Evolutionary conservation across 225 moss, liverwort and hornwort species (phyloP), one percentile per base, ranked within the genome.

Genomic region (Lunularia cruciata): DNA sequence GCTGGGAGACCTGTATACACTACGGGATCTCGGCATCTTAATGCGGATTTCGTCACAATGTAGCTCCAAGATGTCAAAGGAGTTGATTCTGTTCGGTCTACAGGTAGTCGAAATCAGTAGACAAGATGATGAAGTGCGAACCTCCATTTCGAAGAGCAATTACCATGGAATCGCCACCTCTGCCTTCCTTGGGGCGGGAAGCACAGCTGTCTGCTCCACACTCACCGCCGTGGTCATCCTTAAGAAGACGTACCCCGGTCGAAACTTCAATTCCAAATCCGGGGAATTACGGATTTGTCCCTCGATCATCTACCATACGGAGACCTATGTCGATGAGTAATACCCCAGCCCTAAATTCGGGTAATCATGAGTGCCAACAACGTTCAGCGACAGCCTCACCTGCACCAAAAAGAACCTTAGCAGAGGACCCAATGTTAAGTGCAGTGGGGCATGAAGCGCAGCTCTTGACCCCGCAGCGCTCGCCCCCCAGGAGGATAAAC

Each of bases 91-190:
- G n/a, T n/a, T n/a, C n/a, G n/a, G n/a, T n/a, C n/a, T n/a, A n/a
- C n/a, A n/a, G n/a, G n/a, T n/a, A n/a, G n/a, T n/a, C n/a, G n/a
- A n/a, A n/a, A n/a, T n/a, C n/a, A n/a, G n/a, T n/a, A n/a, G n/a
- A n/a, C n/a, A n/a, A n/a, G n/a, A 58, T 58, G 31, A 58, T 58
- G 57, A 30, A 1, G 15, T 31, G 57, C 57, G 39, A 62, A 40
- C 40, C 34, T 12, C 61, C 61, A 1, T 37, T 7, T 20, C 38
- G 61, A 23, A 5, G 38, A 42, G 19, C n/a, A 19, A 40, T 42
- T 22, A 4, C 61, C 2, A 38, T 62, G 61, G 36, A 40, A 16
- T 5, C 20, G 5, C 37, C 37, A 20, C 37, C 61, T 40, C 61
- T 62, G 18, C 19, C 16, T 23, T 20, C 61, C 0, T 37, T 36